Percentiles rank a stretch among this genome's conserved stretches.
phyloP scores from a whole-genome alignment of 1,284 basidiomycete species.

The Sporisorium graminicola region DNA sequence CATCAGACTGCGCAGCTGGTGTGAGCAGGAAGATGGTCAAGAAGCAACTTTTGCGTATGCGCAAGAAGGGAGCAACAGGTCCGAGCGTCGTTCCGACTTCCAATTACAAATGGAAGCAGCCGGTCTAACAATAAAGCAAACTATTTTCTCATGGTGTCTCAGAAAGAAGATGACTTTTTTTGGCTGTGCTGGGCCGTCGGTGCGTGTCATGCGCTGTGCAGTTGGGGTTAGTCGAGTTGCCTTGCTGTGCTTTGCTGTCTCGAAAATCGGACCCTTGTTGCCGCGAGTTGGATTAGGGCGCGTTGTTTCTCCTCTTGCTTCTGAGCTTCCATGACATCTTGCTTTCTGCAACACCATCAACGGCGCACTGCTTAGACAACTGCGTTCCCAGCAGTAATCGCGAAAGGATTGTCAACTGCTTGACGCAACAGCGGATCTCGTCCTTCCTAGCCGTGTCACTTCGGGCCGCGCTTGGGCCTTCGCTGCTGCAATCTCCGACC shows the following conservation, averaged over 20 bases:
- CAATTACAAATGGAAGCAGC: neutral
- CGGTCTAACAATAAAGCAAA: neutral
- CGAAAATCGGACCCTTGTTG: conserved; percentile 17
- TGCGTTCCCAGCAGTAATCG: too few relatives aligned
- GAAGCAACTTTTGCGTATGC: neutral
- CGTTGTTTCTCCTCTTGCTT: conserved; percentile 11
- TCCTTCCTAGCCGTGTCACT: neutral
- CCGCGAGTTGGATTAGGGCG: conserved; percentile 1
- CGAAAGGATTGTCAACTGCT: neutral
- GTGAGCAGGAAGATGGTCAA: conserved; percentile 1
- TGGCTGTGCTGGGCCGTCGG: conserved; percentile 6
- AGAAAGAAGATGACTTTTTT: neutral
- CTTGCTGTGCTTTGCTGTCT: conserved; percentile 15
- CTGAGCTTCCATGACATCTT: conserved; percentile 10
- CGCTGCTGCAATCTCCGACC: conserved; percentile 3
- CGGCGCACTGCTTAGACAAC: too few relatives aligned
- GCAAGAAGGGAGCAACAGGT: conserved; percentile 2
- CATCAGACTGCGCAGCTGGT: neutral
- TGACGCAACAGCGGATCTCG: neutral
- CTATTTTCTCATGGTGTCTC: neutral
- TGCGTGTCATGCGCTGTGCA: neutral
- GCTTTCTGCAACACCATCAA: neutral
- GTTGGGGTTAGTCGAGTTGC: neutral
- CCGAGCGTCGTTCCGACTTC: conserved; percentile 23
- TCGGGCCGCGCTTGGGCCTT: conserved; percentile 8